Percentiles rank a stretch among this genome's conserved stretches.
These are phyloP conservation scores for Leishmania major DNA, from an alignment of 208 protist genomes.

Conservation along the genomic window DNA sequence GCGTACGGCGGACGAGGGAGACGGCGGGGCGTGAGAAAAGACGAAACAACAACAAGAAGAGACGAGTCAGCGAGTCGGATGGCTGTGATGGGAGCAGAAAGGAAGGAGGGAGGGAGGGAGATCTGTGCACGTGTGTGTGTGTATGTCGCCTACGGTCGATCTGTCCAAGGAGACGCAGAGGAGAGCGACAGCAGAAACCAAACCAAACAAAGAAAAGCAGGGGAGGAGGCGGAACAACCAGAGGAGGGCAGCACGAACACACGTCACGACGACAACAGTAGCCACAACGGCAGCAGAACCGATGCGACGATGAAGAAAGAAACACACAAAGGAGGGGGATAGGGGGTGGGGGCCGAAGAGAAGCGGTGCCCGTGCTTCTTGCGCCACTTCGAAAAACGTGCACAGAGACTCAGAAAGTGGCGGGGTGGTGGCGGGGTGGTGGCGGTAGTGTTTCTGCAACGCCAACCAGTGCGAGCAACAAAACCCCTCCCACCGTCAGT, in stretches of 20 bases:
- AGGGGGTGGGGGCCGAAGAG: neutral
- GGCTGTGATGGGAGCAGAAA: too few species aligned
- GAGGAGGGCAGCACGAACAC: neutral
- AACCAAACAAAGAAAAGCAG: neutral
- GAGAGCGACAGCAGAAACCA: neutral
- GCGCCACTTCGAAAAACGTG: neutral
- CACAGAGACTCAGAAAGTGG: neutral
- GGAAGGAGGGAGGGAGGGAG: neutral
- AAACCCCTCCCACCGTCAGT: neutral
- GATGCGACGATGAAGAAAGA: neutral
- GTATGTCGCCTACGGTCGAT: neutral
- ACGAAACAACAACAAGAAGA: too few species aligned
- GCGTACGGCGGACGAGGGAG: too few species aligned
- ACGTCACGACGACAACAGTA: neutral
- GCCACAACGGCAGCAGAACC: neutral
- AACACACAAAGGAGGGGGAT: neutral
- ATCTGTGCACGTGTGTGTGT: neutral
- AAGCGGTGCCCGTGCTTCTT: neutral
- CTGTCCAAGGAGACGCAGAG: neutral
- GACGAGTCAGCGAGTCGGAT: too few species aligned
- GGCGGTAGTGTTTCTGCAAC: neutral
- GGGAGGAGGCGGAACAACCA: neutral
- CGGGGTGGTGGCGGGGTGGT: too few species aligned
- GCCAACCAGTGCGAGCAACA: neutral
- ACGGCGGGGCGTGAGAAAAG: too few species aligned